These are phyloP conservation scores for Huiozyma sinensis DNA, from an alignment of 805 yeast genomes.

Conservation along the genomic window DNA sequence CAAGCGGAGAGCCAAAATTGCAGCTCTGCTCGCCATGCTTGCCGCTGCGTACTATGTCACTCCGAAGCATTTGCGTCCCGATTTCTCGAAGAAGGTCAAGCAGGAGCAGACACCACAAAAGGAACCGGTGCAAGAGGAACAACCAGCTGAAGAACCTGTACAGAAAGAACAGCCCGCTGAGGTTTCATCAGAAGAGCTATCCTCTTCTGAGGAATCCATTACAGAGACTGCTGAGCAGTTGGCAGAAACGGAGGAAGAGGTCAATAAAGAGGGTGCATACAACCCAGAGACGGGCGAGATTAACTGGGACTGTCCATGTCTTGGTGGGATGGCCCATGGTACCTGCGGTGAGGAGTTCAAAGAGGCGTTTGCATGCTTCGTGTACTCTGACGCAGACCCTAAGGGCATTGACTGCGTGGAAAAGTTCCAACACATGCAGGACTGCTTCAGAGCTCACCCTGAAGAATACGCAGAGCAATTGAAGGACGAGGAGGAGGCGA, in stretches of 20 bases:
- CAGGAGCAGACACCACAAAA: too few relatives aligned
- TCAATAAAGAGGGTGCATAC: conserved; percentile 56
- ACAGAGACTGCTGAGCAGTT: conserved; percentile 24
- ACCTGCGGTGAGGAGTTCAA: conserved; percentile 97
- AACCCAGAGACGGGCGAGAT: conserved; percentile 97
- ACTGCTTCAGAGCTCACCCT: conserved; percentile 87
- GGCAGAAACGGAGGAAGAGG: conserved; percentile 70
- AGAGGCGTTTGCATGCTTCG: conserved; percentile 91
- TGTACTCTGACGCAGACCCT: conserved; percentile 89
- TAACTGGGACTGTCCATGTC: conserved; percentile 99
- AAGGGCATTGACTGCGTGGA: conserved; percentile 95
- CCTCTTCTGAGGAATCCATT: background rate
- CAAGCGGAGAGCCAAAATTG: too few relatives aligned
- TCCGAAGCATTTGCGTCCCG: too few relatives aligned
- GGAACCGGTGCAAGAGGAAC: too few relatives aligned
- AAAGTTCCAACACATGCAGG: conserved; percentile 86
- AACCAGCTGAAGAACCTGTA: too few relatives aligned
- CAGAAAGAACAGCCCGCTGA: background rate
- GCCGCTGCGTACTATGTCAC: background rate
- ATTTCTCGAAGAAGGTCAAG: too few relatives aligned
- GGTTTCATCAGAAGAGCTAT: background rate
- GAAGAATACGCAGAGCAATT: conserved; percentile 84
- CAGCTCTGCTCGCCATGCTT: background rate
- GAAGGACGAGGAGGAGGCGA: conserved; percentile 13
- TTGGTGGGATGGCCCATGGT: conserved; percentile 98